Base-by-base conservation (phyloP, 1,284 basidiomycete species). In the Singerocomus rubriflavus region DNA sequence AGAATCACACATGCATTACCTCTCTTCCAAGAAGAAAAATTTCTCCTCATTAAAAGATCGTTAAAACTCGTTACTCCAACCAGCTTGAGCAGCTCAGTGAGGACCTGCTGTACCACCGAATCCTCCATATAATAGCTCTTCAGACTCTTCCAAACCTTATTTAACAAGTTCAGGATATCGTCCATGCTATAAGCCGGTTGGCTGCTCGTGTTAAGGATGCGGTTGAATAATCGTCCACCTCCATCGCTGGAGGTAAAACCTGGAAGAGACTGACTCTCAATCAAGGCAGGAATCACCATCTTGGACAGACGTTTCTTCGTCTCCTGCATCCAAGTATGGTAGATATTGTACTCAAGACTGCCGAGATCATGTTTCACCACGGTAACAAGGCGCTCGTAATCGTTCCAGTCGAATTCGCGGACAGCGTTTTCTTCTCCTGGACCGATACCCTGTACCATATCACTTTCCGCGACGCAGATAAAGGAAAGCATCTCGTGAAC, bases 401-500 rank as follows among this genome's bases (percentile, higher is more conserved):
- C 93, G 54, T 88, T 86, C 94, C 96, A 99, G 67, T 98, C 93
- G 68, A 98, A 96, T 40, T 92, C 84, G 39, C 93, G 86, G 9
- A 93, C 88, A 27, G 90, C 81, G 45, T 89, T 88, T 64, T 96
- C 93, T 68, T 95, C 93, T 40, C 95, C 95, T 1, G 97, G 97
- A 16, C 93, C 95, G 54, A 99, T 97, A 29, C 97, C 97, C 69
- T 98, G 93, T 9, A 95, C 79, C 83, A 98, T 98, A 69, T 99
- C 97, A 65, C 90, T 91, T 73, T 99, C 97, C 25, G 97, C 97
- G 37, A 98, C 91, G 65, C 93, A 98, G 61, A 99, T 96, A 72
- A 99, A 99, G 9, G 97, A 99, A 26, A 99, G 79, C 80, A 99
- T 93, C 70, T 99, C 97, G 70, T 99, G 97, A n/a, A 99, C 95